These are phyloP conservation scores for Globisporangium okanoganense DNA, from an alignment of 352 stramenopile genomes.

Conservation along the genomic window DNA sequence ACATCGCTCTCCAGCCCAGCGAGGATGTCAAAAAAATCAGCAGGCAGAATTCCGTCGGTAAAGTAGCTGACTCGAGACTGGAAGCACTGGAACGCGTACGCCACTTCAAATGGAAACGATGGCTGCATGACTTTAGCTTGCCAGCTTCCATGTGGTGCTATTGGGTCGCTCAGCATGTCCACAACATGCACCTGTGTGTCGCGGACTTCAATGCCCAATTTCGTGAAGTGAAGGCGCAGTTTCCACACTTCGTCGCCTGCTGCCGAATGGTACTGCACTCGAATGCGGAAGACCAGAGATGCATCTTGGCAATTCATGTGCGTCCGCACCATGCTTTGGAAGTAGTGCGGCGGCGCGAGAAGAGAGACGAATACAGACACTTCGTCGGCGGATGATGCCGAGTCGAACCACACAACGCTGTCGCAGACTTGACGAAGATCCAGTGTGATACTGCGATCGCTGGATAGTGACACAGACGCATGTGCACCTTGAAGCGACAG, in stretches of 20 bases:
- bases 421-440: constrained; percentile 45
- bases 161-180: neutral
- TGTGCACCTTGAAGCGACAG: constrained; percentile 10
- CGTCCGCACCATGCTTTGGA: constrained; percentile 25
- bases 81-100: constrained; percentile 51
- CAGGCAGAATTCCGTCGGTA: constrained; percentile 33
- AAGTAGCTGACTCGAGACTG: constrained; percentile 43
- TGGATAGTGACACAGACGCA: constrained; percentile 18
- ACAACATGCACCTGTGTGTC: constrained; percentile 32
- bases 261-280: neutral
- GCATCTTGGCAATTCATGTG: constrained; percentile 32
- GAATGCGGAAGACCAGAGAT: constrained; percentile 30
- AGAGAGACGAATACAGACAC: constrained; percentile 32
- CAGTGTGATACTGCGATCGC: constrained; percentile 26
- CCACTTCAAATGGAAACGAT: constrained; percentile 25
- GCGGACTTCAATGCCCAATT: constrained; percentile 40
- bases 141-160: no score
- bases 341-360: constrained; percentile 36
- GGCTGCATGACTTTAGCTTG: neutral
- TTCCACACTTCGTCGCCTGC: constrained; percentile 29
- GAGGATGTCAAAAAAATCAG: constrained; percentile 36
- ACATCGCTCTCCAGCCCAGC: constrained; percentile 23
- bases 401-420: constrained; percentile 42
- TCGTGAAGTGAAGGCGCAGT: constrained; percentile 42
- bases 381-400: constrained; percentile 14